A percentile compares a stretch with the other conserved stretches of the same genome.
Conservation (phyloP, 768 basidiomycete species). For the Kondoa malvinella region DNA sequence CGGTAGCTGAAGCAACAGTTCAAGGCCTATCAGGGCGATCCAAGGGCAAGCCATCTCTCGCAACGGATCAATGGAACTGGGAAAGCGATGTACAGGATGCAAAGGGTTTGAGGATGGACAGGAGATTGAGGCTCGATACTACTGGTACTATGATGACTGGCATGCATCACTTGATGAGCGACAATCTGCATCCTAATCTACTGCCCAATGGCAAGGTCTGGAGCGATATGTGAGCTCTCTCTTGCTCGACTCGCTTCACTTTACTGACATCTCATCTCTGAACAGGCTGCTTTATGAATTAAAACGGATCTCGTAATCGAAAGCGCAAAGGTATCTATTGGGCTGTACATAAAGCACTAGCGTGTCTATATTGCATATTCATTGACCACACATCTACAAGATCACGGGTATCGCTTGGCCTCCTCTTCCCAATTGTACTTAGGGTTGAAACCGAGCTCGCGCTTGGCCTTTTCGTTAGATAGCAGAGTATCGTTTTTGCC, state of each 20-base stretch:
- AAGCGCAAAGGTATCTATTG: no score
- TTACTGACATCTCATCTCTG: no score
- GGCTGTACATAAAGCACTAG: no score
- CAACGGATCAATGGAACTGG: neutral
- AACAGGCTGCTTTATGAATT: no score
- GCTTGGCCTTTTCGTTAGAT: constrained; percentile 25
- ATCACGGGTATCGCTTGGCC: neutral
- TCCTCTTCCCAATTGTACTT: constrained; percentile 22
- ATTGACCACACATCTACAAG: no score
- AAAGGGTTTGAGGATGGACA: neutral
- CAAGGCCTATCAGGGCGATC: neutral
- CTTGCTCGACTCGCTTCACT: no score
- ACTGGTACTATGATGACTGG: neutral
- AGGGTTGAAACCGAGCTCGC: constrained; percentile 23
- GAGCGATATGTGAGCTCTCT: neutral
- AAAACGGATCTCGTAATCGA: no score
- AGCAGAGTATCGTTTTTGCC: constrained; percentile 20
- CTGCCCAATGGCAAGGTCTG: neutral
- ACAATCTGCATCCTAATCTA: neutral
- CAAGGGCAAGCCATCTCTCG: neutral
- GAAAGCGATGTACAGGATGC: neutral
- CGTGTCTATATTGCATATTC: no score
- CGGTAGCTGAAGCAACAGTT: neutral
- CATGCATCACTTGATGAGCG: neutral
- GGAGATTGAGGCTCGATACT: neutral